These are phyloP conservation scores for Lonicera japonica DNA, from an alignment of 129 eudicot species.

Conservation along the genomic window DNA sequence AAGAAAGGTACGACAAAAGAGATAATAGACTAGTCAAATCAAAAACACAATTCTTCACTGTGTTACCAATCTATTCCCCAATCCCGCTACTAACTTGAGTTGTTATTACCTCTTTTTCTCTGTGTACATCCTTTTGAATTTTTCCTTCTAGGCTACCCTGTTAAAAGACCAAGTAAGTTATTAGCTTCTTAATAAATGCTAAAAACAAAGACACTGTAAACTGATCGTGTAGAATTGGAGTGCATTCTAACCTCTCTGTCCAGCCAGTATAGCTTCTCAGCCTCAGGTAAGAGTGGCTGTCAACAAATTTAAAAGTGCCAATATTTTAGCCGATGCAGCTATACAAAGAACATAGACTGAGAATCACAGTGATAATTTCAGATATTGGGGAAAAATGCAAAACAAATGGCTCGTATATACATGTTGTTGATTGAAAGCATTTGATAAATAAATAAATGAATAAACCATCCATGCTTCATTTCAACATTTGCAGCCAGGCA, in stretches of 20 bases:
- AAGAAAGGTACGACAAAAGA: not conserved
- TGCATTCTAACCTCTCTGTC: slow-evolving; percentile 36
- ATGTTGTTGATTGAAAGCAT: no score
- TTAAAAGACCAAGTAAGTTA: not conserved
- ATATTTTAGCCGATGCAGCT: no score
- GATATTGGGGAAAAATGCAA: no score
- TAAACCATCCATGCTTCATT: no score
- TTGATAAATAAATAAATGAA: no score
- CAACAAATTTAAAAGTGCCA: no score
- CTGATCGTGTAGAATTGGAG: slow-evolving; percentile 1
- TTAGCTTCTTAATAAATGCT: not conserved
- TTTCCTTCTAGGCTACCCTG: slow-evolving; percentile 50
- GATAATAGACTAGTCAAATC: not conserved
- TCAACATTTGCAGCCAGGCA: no score
- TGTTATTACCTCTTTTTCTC: slow-evolving; percentile 44
- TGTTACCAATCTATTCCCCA: no score
- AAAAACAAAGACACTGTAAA: not conserved
- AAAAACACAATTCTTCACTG: slow-evolving; percentile 7
- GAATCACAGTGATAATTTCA: no score
- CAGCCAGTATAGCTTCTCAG: slow-evolving; percentile 16
- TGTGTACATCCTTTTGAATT: slow-evolving; percentile 27
- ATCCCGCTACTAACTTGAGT: not conserved
- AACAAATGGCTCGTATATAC: no score
- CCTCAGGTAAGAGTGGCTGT: no score
- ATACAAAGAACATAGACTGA: no score